Evolutionary conservation across 2,329 filamentous ascomycete genomes (phyloP).

Genomic region (Lachnellula occidentalis): DNA sequence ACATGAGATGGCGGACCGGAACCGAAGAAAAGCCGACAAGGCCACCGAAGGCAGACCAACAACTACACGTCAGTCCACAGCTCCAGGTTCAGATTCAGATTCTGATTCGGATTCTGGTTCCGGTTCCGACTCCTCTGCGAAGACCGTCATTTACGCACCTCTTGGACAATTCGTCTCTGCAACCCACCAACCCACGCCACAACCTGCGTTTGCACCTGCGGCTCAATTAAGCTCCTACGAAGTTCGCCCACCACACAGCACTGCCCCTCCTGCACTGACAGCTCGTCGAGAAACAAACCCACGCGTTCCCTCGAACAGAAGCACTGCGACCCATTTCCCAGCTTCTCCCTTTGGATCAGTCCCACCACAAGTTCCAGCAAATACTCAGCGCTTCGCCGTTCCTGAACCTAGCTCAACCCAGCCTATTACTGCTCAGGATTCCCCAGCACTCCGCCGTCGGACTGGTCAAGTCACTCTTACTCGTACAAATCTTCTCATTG

Average conservation of each 20-base stretch:
- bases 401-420: too few species aligned
- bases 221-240: neutral
- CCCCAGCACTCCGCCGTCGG: too few species aligned
- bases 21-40: too few species aligned
- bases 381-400: too few species aligned
- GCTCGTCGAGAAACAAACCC: neutral
- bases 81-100: neutral
- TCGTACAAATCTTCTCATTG: neutral
- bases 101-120: neutral
- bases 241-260: neutral
- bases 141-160: neutral
- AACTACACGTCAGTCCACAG: neutral
- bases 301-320: neutral
- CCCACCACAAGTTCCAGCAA: too few species aligned
- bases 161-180: neutral
- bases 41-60: too few species aligned
- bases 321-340: too few species aligned
- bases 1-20: too few species aligned
- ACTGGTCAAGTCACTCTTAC: neutral
- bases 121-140: neutral
- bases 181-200: neutral
- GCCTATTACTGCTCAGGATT: too few species aligned
- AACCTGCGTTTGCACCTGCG: neutral
- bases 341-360: too few species aligned
- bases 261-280: neutral